Percentiles rank a stretch among this genome's conserved stretches.
Evolutionary conservation across 2,329 filamentous ascomycete species (phyloP).

Genomic region (Trichoderma guizhouense): DNA sequence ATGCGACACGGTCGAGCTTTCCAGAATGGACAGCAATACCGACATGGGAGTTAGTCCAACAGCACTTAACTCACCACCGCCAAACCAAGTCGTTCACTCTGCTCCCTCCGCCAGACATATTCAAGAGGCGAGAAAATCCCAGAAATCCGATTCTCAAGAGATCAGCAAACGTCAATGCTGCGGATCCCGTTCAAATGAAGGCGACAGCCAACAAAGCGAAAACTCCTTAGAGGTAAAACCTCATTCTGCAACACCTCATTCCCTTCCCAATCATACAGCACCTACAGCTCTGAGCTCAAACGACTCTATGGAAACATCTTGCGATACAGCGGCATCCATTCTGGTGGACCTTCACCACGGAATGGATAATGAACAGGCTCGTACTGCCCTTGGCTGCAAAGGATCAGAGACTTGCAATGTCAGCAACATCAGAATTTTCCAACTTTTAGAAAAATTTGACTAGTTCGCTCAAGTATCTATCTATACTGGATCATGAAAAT

Average conservation of each 20-base stretch:
- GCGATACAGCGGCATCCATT: constrained; percentile 17
- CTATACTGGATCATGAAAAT: background rate
- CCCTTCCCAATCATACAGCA: background rate
- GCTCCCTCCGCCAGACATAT: rapidly evolving
- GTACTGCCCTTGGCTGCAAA: constrained; percentile 15
- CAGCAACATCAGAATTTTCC: constrained; percentile 19
- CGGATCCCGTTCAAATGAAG: background rate
- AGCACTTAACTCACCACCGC: background rate
- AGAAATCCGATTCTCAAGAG: background rate
- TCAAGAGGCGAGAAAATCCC: background rate
- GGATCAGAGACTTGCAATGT: constrained; percentile 15
- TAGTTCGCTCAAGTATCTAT: background rate
- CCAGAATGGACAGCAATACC: background rate
- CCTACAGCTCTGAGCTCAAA: background rate
- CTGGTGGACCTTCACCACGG: constrained; percentile 15
- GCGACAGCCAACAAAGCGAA: background rate
- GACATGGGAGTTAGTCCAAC: background rate
- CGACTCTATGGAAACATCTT: constrained; percentile 6
- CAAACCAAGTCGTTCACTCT: background rate
- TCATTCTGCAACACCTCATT: background rate
- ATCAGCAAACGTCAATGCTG: background rate
- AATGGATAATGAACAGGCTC: constrained; percentile 8
- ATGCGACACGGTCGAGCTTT: background rate
- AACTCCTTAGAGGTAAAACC: background rate
- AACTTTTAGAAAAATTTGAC: constrained; percentile 12